Conservation (phyloP, 371 early-diverging fungal species). For the Mortierella sp. region DNA sequence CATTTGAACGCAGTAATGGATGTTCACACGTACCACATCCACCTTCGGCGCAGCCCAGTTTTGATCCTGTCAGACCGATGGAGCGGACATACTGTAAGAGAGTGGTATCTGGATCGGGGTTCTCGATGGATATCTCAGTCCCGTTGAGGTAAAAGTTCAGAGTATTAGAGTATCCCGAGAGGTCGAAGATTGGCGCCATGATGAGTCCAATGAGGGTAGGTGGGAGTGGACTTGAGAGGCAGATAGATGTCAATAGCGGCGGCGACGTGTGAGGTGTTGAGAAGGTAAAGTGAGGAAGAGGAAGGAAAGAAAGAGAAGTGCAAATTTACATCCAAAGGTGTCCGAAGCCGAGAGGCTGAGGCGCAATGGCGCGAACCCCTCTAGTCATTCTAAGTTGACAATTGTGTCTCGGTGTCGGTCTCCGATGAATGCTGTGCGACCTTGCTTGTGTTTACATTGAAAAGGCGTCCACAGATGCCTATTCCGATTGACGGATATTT, state of each 20-base stretch:
- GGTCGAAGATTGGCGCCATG: constrained; percentile 31
- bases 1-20: too few species aligned
- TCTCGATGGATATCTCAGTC: constrained; percentile 56
- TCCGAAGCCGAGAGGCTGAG: too few species aligned
- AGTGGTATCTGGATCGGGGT: constrained; percentile 69
- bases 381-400: too few species aligned
- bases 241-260: background rate
- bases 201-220: background rate
- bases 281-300: constrained; percentile 3
- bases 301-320: too few species aligned
- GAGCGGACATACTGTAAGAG: constrained; percentile 74
- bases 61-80: constrained; percentile 80
- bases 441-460: too few species aligned
- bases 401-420: too few species aligned
- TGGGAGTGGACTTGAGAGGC: too few species aligned
- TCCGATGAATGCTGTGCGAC: too few species aligned
- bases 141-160: constrained; percentile 70
- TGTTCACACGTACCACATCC: constrained; percentile 70
- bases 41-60: constrained; percentile 82
- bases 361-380: too few species aligned
- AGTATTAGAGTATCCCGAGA: constrained; percentile 46
- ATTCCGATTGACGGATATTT: too few species aligned
- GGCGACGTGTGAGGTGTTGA: background rate
- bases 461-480: too few species aligned
- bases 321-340: too few species aligned